Percentiles rank a stretch among this genome's conserved stretches.
These are phyloP conservation scores for Trichoderma endophyticum DNA, from an alignment of 2,329 filamentous ascomycete species.

Conservation along the genomic window DNA sequence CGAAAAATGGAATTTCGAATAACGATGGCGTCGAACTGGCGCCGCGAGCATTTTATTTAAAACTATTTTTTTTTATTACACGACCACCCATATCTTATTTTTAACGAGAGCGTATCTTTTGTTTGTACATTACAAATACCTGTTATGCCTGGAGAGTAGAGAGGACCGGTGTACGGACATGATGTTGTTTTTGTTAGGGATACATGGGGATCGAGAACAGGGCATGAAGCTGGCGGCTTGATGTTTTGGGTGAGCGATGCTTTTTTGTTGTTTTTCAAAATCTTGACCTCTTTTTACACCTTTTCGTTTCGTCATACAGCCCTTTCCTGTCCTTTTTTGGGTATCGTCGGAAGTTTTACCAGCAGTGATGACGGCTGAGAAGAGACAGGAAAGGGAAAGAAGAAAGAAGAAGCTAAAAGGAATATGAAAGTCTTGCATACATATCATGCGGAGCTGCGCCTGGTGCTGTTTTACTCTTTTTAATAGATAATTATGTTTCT, in stretches of 20 bases:
- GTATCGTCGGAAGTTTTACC: not conserved
- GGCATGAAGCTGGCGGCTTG: not conserved
- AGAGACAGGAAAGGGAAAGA: not conserved
- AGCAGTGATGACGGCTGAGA: not conserved
- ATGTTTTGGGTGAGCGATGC: not conserved
- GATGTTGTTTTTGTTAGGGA: constrained; percentile 1
- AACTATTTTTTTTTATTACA: not conserved
- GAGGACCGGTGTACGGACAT: constrained; percentile 13
- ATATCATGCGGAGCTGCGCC: not conserved
- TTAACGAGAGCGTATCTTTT: constrained; percentile 19
- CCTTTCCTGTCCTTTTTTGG: not conserved
- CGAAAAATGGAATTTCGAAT: not conserved
- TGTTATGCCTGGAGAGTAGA: constrained; percentile 14
- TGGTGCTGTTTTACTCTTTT: not conserved
- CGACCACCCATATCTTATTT: not conserved
- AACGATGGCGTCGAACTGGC: not conserved
- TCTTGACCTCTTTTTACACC: not conserved
- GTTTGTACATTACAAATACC: constrained; percentile 17
- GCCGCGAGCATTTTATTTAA: not conserved
- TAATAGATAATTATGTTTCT: constrained; percentile 6
- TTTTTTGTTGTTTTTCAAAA: not conserved
- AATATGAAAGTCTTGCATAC: constrained; percentile 4
- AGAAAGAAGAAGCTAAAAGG: not conserved
- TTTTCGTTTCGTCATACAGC: not conserved
- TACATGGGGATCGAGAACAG: not conserved